These are phyloP conservation scores for Piloderma croceum DNA, from an alignment of 768 basidiomycete genomes.

Conservation along the genomic window DNA sequence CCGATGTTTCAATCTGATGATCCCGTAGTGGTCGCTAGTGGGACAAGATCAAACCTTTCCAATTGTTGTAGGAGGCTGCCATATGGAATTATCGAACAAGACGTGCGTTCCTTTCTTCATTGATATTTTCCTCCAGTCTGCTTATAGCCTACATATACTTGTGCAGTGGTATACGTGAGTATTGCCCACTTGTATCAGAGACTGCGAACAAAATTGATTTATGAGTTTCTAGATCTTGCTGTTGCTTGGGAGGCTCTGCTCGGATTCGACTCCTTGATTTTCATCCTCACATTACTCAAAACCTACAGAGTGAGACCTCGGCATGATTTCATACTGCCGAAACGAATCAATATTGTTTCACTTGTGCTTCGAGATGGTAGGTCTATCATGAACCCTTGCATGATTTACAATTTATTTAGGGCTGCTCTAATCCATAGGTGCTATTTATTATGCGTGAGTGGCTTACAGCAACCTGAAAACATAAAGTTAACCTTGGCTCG, in stretches of 20 bases:
- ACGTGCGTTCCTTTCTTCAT: neutral
- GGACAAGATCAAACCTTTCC: too few species aligned
- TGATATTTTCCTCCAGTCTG: neutral
- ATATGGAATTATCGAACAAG: too few species aligned
- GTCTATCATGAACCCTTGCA: constrained; percentile 10
- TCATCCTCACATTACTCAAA: constrained; percentile 42
- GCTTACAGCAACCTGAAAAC: neutral
- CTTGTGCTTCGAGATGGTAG: constrained; percentile 47
- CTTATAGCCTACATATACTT: neutral
- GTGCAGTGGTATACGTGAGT: constrained; percentile 1
- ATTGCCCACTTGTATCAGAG: constrained; percentile 1
- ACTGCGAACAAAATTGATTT: neutral
- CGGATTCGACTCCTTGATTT: constrained; percentile 42
- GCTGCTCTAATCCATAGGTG: constrained; percentile 29
- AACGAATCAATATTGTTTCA: constrained; percentile 32
- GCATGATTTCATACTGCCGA: constrained; percentile 15
- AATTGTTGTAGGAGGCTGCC: too few species aligned
- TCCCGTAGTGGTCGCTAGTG: too few species aligned
- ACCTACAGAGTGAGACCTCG: constrained; percentile 33
- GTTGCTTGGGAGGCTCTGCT: constrained; percentile 48
- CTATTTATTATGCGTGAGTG: constrained; percentile 53
- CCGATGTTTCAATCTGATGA: too few species aligned
- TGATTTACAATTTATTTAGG: neutral
- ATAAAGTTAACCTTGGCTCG: neutral
- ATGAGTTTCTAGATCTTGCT: constrained; percentile 20